Evolutionary conservation across 257 asterid species (phyloP).

Genomic region (Rubia yunnanensis): DNA sequence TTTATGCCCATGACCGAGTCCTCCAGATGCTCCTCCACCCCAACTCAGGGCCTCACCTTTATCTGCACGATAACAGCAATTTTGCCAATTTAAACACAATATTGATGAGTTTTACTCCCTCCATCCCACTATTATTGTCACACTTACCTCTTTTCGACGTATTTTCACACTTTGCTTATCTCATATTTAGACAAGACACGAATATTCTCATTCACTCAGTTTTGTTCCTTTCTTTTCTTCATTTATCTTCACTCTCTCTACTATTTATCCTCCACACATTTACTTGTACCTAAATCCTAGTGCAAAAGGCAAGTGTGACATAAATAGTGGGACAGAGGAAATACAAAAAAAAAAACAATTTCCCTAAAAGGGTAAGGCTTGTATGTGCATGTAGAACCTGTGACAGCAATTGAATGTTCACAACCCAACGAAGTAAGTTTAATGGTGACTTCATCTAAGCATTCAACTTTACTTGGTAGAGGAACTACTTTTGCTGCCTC

Average conservation of each 20-base stretch:
- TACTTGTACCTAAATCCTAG: not conserved
- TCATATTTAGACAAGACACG: not conserved
- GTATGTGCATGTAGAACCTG: conserved; percentile 38
- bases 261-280: not conserved
- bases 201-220: not conserved
- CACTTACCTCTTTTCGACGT: not conserved
- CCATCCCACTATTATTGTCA: not conserved
- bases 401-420: conserved; percentile 90
- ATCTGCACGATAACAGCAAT: conserved; percentile 33
- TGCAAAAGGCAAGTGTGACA: not conserved
- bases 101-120: not conserved
- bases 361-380: not conserved
- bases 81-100: conserved; percentile 4
- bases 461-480: conserved; percentile 59
- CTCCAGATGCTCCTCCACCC: conserved; percentile 94
- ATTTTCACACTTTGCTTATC: not conserved
- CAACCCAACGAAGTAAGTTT: conserved; percentile 58
- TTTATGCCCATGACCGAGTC: conserved; percentile 93
- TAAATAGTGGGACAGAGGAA: not conserved
- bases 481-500: conserved; percentile 60
- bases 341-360: not conserved
- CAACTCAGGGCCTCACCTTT: conserved; percentile 91
- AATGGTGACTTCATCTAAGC: conserved; percentile 61
- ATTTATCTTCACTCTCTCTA: not conserved
- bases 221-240: not conserved